phyloP scores from a whole-genome alignment of 345 rosid species.

The Chamaenerion angustifolium region DNA sequence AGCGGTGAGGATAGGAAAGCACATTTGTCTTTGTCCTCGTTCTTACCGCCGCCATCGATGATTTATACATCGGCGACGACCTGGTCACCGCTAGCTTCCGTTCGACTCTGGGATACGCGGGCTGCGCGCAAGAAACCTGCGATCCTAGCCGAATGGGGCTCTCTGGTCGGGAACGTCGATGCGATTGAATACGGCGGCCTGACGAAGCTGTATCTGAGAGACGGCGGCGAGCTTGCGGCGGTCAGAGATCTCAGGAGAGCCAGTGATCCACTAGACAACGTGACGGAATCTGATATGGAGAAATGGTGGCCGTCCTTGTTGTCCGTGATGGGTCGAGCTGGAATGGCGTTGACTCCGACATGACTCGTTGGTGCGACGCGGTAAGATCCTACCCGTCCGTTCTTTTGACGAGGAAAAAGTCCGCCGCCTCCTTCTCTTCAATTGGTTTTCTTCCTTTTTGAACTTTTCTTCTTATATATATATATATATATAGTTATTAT shows the following conservation, averaged over 20 bases:
- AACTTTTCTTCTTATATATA: too few relatives aligned
- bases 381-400: too few relatives aligned
- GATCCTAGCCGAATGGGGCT: constrained; percentile 54
- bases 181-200: constrained; percentile 19
- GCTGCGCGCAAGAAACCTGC: constrained; percentile 26
- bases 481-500: too few relatives aligned
- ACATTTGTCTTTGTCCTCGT: constrained; percentile 6
- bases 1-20: constrained; percentile 1
- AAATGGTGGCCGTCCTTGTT: constrained; percentile 34
- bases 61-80: constrained; percentile 20
- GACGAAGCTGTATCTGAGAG: constrained; percentile 34
- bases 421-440: too few relatives aligned
- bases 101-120: constrained; percentile 60
- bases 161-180: constrained; percentile 20
- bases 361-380: too few relatives aligned
- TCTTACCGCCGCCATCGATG: constrained; percentile 26
- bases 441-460: too few relatives aligned
- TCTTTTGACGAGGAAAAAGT: too few relatives aligned
- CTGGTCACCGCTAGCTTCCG: constrained; percentile 10
- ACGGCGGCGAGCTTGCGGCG: constrained; percentile 7
- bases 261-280: constrained; percentile 23
- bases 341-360: too few relatives aligned
- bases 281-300: constrained; percentile 23
- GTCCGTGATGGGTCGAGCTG: constrained; percentile 8
- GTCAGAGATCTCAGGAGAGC: constrained; percentile 35